Evolutionary conservation across 805 yeast species (phyloP), one percentile per base, ranked within the genome.

Genomic region (Saturnispora quitensis): DNA sequence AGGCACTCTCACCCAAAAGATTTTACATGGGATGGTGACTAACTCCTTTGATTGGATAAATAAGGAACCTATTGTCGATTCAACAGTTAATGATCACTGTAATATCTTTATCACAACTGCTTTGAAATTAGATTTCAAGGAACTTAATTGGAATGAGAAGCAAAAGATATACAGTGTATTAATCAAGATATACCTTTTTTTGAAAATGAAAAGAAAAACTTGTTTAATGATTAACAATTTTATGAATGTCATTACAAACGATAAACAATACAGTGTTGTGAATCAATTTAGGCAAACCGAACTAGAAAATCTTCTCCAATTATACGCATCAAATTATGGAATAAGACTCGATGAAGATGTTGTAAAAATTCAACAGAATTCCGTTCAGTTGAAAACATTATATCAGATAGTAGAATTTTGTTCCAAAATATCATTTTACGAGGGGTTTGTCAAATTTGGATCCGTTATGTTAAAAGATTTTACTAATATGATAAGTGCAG

Each of bases 191-290:
- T 89, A 83, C 63, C 72, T 78, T 2, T 77, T 75, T 31, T 70
- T 89, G 45, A 81, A 81, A 1, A 73, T 85, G 60, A 51, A 62
- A 10, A 73, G 97, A 55, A 90, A 89, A 59, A 74, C 81, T 56
- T 80, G 86, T 0, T 80, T 90, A 55, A 74, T 86, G 38, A 65
- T 89, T 3, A 75, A 89, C 44, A 77, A 81, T n/a, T 66, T 89
- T 31, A 66, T 90, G 25, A 74, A 77, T 6, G 68, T 78, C 2
- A 60, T 82, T 10, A 50, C 59, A 3, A 24, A 48, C 0, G 38
- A 57, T 7, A 45, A 57, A 3, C 22, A 57, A 20, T 35, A 60
- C 4, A 48, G 50, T 15, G 43, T 55, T 6, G 43, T 48, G 3
- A 51, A 47, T 22, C 42, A 47, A 3, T 56, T 55, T 18, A 51